These are phyloP conservation scores for Seiridium unicorne DNA, from an alignment of 2,329 filamentous ascomycete genomes.

Conservation along the genomic window DNA sequence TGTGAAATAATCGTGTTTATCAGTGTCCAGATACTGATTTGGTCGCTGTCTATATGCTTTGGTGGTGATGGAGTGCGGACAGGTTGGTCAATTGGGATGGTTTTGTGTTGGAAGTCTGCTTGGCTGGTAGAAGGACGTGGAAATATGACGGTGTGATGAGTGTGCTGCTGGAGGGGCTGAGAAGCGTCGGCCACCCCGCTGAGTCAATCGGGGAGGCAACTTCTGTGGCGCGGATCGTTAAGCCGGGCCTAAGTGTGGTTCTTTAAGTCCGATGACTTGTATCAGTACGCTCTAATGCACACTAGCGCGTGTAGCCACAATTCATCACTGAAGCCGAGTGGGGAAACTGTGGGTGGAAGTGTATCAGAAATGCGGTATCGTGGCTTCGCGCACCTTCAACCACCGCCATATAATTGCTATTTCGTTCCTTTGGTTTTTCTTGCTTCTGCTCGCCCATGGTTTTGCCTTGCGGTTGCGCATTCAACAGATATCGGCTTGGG, in stretches of 20 bases:
- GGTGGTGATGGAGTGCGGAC: neutral
- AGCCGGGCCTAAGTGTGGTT: too few species aligned
- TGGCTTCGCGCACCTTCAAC: too few species aligned
- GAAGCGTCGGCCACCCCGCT: constrained; percentile 14
- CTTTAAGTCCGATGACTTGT: neutral
- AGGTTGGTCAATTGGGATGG: neutral
- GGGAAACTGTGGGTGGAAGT: too few species aligned
- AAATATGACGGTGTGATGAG: constrained; percentile 25
- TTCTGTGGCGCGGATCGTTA: neutral
- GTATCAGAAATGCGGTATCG: too few species aligned
- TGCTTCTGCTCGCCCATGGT: too few species aligned
- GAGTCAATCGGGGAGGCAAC: constrained; percentile 27
- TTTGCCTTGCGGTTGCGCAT: too few species aligned
- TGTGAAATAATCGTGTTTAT: neutral
- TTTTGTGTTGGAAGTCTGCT: neutral
- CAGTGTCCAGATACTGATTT: neutral
- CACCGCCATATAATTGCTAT: too few species aligned
- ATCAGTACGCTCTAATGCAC: too few species aligned
- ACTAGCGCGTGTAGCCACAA: too few species aligned
- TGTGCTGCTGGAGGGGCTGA: constrained; percentile 20
- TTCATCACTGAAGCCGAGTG: too few species aligned
- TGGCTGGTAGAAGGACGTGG: constrained; percentile 26
- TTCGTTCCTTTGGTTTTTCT: too few species aligned
- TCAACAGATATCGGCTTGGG: too few species aligned
- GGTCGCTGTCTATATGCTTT: neutral